Percentiles rank a stretch among this genome's conserved stretches.
These are phyloP conservation scores for Maudiozyma barnettii DNA, from an alignment of 805 yeast genomes.

Conservation along the genomic window DNA sequence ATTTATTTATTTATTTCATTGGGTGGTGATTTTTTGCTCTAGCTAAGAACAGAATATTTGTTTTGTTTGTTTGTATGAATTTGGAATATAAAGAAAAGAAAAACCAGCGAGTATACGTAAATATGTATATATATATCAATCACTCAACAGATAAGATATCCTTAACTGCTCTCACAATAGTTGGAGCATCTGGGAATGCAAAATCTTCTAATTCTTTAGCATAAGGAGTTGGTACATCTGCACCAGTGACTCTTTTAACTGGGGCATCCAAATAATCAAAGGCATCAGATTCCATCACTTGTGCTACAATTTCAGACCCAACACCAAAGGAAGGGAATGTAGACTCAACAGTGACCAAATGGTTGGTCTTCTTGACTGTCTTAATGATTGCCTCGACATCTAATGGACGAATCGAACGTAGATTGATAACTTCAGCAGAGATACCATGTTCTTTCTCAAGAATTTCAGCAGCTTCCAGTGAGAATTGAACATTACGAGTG, in stretches of 20 bases:
- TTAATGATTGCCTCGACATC: conserved; percentile 79
- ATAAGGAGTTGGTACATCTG: conserved; percentile 99
- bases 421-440: conserved; percentile 85
- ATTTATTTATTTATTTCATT: background rate
- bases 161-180: conserved; percentile 78
- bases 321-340: conserved; percentile 98
- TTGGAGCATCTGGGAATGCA: conserved; percentile 95
- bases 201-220: conserved; percentile 93
- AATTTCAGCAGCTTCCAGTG: conserved; percentile 82
- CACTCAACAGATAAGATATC: conserved; percentile 62
- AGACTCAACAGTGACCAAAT: conserved; percentile 90
- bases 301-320: conserved; percentile 96
- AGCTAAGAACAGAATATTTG: background rate
- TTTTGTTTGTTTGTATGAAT: background rate
- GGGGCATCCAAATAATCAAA: conserved; percentile 98
- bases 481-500: conserved; percentile 79
- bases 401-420: conserved; percentile 94
- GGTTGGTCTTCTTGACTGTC: conserved; percentile 93
- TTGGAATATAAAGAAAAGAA: background rate
- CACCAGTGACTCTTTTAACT: conserved; percentile 96
- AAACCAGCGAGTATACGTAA: no score
- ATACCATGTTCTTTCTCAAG: conserved; percentile 80
- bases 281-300: conserved; percentile 96
- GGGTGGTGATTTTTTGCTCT: no score
- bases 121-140: no score